These are phyloP conservation scores for Paecilomyces dactylethromorphus DNA, from an alignment of 2,329 filamentous ascomycete genomes.

Conservation along the genomic window DNA sequence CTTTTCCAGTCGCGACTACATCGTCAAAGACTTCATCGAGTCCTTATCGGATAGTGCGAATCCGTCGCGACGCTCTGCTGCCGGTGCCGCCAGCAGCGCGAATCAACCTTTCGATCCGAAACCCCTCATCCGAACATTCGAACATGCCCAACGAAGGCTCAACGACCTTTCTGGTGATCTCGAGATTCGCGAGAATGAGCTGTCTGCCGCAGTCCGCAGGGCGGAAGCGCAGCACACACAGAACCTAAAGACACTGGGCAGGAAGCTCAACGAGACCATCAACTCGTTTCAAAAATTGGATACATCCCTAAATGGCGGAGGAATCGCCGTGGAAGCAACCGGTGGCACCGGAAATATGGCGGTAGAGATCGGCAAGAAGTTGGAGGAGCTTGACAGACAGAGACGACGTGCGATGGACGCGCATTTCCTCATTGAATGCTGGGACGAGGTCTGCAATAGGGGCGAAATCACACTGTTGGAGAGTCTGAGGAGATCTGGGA, in stretches of 20 bases:
- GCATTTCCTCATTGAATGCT: constrained; percentile 92
- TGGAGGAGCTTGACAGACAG: constrained; percentile 93
- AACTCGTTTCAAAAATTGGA: constrained; percentile 88
- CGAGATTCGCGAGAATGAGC: constrained; percentile 82
- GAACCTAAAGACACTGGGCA: constrained; percentile 78
- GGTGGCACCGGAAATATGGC: constrained; percentile 72
- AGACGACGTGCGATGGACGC: constrained; percentile 84
- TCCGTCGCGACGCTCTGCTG: constrained; percentile 68
- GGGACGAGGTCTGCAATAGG: constrained; percentile 87
- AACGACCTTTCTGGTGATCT: constrained; percentile 64
- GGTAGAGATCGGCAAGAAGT: constrained; percentile 85
- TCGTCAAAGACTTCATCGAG: constrained; percentile 96
- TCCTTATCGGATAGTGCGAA: constrained; percentile 79
- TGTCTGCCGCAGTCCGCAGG: constrained; percentile 79
- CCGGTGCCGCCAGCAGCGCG: constrained; percentile 28
- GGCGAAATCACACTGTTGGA: constrained; percentile 83
- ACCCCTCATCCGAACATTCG: constrained; percentile 91
- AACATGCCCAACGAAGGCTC: constrained; percentile 55
- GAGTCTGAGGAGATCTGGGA: constrained; percentile 76
- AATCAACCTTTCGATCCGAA: constrained; percentile 78
- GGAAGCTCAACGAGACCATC: constrained; percentile 87
- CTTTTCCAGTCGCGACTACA: constrained; percentile 86
- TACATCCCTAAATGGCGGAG: constrained; percentile 64
- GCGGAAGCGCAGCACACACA: constrained; percentile 89
- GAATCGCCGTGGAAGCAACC: constrained; percentile 22